A percentile compares a stretch with the other conserved stretches of the same genome.
Evolutionary conservation across 495 filamentous ascomycete genomes (phyloP).

Genomic region (Pseudoneurospora amorphoporcata): DNA sequence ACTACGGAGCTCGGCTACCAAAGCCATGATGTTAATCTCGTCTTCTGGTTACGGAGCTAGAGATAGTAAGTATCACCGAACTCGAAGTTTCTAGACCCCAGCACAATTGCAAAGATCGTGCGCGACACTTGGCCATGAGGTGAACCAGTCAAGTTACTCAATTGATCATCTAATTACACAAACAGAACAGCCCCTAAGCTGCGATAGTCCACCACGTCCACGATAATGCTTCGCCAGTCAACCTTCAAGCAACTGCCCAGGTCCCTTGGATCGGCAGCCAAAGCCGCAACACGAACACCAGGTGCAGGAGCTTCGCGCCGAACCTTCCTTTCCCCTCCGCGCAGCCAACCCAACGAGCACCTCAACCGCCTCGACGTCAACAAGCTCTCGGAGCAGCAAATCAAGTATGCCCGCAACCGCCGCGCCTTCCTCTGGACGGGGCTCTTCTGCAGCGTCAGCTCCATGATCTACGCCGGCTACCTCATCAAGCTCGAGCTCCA

Average conservation of each 20-base stretch:
- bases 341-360: constrained; percentile 22
- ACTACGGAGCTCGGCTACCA: background rate
- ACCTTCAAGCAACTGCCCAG: constrained; percentile 13
- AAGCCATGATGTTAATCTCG: background rate
- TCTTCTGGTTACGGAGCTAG: background rate
- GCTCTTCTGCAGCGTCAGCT: constrained; percentile 34
- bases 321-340: constrained; percentile 23
- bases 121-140: background rate
- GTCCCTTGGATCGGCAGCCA: constrained; percentile 1
- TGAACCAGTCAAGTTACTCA: background rate
- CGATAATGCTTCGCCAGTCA: constrained; percentile 19
- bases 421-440: constrained; percentile 39
- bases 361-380: constrained; percentile 38
- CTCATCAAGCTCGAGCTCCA: constrained; percentile 25
- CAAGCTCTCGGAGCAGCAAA: constrained; percentile 27
- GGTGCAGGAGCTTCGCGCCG: constrained; percentile 14
- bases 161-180: background rate
- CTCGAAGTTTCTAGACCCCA: background rate
- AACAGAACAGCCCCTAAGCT: background rate
- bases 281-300: background rate
- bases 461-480: constrained; percentile 37
- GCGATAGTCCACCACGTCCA: background rate
- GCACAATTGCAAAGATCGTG: background rate
- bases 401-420: constrained; percentile 36
- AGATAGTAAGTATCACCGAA: background rate